Percentiles rank a stretch among this genome's conserved stretches.
Conservation (phyloP, 208 protist genomes). For the Trichomonas tenax region DNA sequence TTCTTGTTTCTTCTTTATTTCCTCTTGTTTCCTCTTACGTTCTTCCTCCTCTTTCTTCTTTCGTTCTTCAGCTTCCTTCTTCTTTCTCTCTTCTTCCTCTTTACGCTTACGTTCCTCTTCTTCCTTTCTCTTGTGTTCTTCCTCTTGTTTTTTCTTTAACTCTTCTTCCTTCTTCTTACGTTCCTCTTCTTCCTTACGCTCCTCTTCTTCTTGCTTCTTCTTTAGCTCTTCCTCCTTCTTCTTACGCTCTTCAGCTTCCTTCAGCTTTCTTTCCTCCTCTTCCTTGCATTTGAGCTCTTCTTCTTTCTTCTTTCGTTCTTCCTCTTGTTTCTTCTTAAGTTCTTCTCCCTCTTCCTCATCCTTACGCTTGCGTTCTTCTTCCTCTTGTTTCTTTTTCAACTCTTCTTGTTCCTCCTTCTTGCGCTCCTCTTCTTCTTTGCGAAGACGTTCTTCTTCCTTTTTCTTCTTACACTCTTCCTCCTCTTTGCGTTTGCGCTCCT, state of each 20-base stretch:
- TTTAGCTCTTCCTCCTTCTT: background rate
- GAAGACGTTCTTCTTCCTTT: background rate
- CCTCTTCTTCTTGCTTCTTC: background rate
- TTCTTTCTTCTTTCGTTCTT: background rate
- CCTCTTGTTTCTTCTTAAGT: background rate
- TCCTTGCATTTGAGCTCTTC: background rate
- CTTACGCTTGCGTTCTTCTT: background rate
- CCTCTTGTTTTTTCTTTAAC: background rate
- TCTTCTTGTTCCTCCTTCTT: background rate
- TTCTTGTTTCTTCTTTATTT: background rate
- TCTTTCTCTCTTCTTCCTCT: background rate
- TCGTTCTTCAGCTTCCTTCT: background rate
- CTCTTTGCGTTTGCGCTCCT: background rate
- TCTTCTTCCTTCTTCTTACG: background rate
- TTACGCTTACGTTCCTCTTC: background rate
- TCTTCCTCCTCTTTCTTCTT: background rate
- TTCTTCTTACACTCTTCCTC: background rate
- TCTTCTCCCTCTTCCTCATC: background rate
- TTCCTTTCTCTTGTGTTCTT: background rate
- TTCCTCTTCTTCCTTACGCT: background rate
- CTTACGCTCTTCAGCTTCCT: background rate
- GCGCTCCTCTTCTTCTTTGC: background rate
- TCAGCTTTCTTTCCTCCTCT: background rate
- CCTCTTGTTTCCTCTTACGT: background rate
- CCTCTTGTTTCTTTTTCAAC: background rate